phyloP scores from a whole-genome alignment of 2,329 filamentous ascomycete species.

The Fusarium cicatricum region DNA sequence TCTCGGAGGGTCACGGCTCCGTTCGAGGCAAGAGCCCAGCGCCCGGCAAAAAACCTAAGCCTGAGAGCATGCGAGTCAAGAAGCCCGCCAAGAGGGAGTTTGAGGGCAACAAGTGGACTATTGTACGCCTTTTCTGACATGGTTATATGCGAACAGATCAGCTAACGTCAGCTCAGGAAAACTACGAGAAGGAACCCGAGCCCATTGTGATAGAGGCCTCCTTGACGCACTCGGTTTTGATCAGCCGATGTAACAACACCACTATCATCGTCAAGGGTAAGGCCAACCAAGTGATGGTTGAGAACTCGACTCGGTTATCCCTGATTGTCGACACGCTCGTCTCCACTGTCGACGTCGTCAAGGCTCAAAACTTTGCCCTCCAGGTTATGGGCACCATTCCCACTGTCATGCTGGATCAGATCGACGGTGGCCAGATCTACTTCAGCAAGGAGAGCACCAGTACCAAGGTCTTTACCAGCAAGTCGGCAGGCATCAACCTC shows the following conservation, averaged over 20 bases:
- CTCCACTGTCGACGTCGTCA: slow-evolving; percentile 93
- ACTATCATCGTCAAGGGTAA: slow-evolving; percentile 92
- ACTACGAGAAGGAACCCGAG: slow-evolving; percentile 79
- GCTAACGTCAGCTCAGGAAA: slow-evolving; percentile 66
- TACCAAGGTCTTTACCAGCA: slow-evolving; percentile 89
- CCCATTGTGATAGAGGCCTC: slow-evolving; percentile 84
- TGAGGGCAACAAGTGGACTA: slow-evolving; percentile 91
- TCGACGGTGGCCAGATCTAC: slow-evolving; percentile 89
- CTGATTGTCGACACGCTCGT: slow-evolving; percentile 90
- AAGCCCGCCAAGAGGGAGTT: slow-evolving; percentile 82
- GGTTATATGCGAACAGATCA: not conserved
- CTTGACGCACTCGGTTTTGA: slow-evolving; percentile 88
- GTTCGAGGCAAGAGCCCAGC: slow-evolving; percentile 82
- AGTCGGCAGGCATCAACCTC: slow-evolving; percentile 86
- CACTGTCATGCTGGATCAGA: slow-evolving; percentile 89
- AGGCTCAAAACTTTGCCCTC: slow-evolving; percentile 92
- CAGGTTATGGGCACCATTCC: slow-evolving; percentile 88
- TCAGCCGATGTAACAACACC: slow-evolving; percentile 89
- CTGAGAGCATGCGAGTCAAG: slow-evolving; percentile 83
- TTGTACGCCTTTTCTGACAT: slow-evolving; percentile 60
- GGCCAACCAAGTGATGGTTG: slow-evolving; percentile 94
- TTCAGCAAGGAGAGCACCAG: slow-evolving; percentile 79
- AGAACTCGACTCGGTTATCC: slow-evolving; percentile 86
- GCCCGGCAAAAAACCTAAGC: slow-evolving; percentile 87
- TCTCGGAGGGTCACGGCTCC: slow-evolving; percentile 65